A percentile compares a stretch with the other conserved stretches of the same genome.
Conservation (phyloP, 306 rosid species). For the Senna siamea region DNA sequence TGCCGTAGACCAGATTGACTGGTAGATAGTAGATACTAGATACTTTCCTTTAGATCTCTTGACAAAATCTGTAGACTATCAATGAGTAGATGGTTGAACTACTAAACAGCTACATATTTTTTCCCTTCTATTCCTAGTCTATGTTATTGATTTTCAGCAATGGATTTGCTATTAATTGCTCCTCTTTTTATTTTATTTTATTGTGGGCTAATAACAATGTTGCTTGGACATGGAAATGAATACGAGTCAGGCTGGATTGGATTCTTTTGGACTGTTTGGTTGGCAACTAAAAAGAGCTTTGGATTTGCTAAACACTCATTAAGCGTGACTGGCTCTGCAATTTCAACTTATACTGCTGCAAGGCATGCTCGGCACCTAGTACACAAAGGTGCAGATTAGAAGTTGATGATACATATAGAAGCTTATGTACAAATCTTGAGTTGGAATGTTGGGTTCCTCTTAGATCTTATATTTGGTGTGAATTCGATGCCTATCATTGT, state of each 20-base stretch:
- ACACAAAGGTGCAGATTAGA: slow-evolving; percentile 40
- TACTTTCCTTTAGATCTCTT: slow-evolving; percentile 28
- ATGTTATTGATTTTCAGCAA: slow-evolving; percentile 15
- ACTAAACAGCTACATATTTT: slow-evolving; percentile 18
- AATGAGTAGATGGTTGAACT: slow-evolving; percentile 1
- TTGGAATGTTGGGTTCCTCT: background rate
- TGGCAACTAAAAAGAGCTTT: slow-evolving; percentile 66
- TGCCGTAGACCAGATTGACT: slow-evolving; percentile 20
- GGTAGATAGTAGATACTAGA: no score
- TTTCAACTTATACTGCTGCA: slow-evolving; percentile 66
- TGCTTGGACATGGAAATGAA: slow-evolving; percentile 42
- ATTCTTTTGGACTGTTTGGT: slow-evolving; percentile 71
- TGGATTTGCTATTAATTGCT: slow-evolving; percentile 22
- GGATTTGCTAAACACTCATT: slow-evolving; percentile 70
- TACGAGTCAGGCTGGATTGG: slow-evolving; percentile 80
- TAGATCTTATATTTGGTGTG: slow-evolving; percentile 1
- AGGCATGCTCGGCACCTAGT: slow-evolving; percentile 41
- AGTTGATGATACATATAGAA: slow-evolving; percentile 22
- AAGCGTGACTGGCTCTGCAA: slow-evolving; percentile 60
- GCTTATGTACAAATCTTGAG: slow-evolving; percentile 43
- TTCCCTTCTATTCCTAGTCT: slow-evolving; percentile 5
- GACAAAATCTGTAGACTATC: slow-evolving; percentile 6
- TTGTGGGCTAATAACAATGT: slow-evolving; percentile 34
- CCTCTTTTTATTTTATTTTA: background rate
- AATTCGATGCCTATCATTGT: slow-evolving; percentile 22